phyloP scores from a whole-genome alignment of 192 early-diverging fungal genomes.

The Coemansia sp. region DNA sequence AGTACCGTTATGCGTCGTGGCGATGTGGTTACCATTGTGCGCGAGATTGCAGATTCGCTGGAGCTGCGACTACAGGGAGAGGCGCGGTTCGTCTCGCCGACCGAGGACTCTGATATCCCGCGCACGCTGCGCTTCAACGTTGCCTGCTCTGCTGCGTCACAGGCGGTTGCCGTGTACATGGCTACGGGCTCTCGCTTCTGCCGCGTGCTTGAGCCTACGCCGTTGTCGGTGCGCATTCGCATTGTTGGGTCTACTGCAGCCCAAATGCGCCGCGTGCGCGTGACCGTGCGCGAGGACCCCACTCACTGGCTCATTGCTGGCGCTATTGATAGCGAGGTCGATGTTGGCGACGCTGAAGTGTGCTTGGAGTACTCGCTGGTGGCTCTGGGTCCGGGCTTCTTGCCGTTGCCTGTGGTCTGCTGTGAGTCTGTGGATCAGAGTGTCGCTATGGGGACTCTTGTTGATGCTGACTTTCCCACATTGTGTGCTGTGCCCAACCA shows the following conservation, averaged over 20 bases:
- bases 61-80: background rate
- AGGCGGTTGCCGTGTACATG: conserved; percentile 15
- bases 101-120: background rate
- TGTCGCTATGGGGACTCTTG: background rate
- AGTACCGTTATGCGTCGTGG: conserved; percentile 27
- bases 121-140: background rate
- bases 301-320: conserved; percentile 41
- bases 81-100: background rate
- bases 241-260: conserved; percentile 6
- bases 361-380: conserved; percentile 29
- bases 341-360: background rate
- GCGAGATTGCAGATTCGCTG: background rate
- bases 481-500: conserved; percentile 9
- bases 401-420: conserved; percentile 46
- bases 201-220: conserved; percentile 23
- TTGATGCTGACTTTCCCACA: conserved; percentile 5
- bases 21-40: conserved; percentile 18
- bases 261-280: conserved; percentile 15
- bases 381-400: conserved; percentile 35
- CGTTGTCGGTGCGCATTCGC: conserved; percentile 20
- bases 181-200: conserved; percentile 17
- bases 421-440: conserved; percentile 14
- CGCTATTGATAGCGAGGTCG: conserved; percentile 12
- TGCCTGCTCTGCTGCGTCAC: background rate
- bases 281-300: conserved; percentile 20